phyloP scores from a whole-genome alignment of 75 land plant species.

The Gnetum montanum region DNA sequence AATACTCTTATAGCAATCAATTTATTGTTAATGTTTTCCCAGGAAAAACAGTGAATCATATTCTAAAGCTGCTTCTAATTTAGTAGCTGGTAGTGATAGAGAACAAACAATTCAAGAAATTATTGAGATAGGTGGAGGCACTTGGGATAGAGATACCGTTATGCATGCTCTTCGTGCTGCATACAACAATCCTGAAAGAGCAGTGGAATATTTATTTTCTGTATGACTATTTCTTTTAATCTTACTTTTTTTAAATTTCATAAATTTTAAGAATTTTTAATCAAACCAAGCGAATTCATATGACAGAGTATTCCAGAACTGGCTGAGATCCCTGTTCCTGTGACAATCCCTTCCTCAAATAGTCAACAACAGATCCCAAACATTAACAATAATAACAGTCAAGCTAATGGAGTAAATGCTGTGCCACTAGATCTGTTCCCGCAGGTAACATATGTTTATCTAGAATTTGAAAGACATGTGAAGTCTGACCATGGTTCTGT shows the following conservation, averaged over 20 bases:
- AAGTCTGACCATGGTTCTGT: too few relatives aligned
- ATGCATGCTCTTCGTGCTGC: constrained; percentile 84
- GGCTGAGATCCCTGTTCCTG: constrained; percentile 67
- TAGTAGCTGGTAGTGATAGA: constrained; percentile 54
- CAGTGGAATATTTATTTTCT: constrained; percentile 85
- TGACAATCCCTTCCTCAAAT: constrained; percentile 28
- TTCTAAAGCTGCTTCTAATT: constrained; percentile 83
- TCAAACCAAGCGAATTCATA: too few relatives aligned
- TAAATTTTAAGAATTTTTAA: too few relatives aligned
- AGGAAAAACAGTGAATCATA: constrained; percentile 40
- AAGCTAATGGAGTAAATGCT: constrained; percentile 70
- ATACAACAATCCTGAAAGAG: constrained; percentile 82
- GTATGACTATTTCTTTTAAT: constrained; percentile 27
- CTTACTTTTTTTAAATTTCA: neutral
- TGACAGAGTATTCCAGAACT: constrained; percentile 86
- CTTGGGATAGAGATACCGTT: constrained; percentile 81
- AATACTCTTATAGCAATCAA: too few relatives aligned
- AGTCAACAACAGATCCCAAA: too few relatives aligned
- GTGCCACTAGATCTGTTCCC: constrained; percentile 93
- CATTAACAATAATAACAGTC: constrained; percentile 22
- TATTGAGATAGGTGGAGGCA: constrained; percentile 90
- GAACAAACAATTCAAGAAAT: constrained; percentile 62
- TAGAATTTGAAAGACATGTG: too few relatives aligned
- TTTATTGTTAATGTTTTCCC: constrained; percentile 2
- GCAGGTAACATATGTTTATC: too few relatives aligned